These are phyloP conservation scores for Colletotrichum tamarilloi DNA, from an alignment of 2,329 filamentous ascomycete genomes.

Conservation along the genomic window DNA sequence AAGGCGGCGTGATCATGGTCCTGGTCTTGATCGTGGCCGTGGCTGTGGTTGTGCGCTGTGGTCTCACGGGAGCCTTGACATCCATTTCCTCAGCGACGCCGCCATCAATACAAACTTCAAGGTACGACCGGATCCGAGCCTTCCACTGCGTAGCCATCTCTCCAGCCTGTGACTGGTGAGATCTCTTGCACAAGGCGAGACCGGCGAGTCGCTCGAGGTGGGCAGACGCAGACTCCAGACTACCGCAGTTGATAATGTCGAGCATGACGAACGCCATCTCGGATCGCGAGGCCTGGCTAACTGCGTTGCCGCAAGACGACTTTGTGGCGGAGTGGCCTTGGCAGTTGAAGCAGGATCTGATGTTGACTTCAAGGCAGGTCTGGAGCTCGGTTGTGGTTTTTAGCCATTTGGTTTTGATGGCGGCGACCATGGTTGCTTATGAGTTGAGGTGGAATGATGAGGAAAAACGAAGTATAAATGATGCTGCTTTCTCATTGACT, in stretches of 20 bases:
- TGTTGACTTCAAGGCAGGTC: not conserved
- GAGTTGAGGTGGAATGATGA: not conserved
- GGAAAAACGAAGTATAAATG: no score
- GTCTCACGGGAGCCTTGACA: not conserved
- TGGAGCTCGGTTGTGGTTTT: constrained; percentile 3
- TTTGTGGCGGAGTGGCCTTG: constrained; percentile 11
- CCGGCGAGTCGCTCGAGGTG: constrained; percentile 12
- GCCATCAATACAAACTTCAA: not conserved
- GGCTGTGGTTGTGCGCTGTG: no score
- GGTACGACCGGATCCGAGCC: not conserved
- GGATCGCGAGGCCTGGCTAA: constrained; percentile 4
- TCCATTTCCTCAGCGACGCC: not conserved
- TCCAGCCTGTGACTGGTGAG: not conserved
- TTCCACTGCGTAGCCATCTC: constrained; percentile 12
- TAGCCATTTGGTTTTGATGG: not conserved
- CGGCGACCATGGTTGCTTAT: not conserved
- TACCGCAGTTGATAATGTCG: not conserved
- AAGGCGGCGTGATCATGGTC: no score
- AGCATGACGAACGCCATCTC: not conserved
- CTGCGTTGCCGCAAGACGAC: not conserved
- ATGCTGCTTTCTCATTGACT: not conserved
- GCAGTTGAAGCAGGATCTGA: constrained; percentile 1
- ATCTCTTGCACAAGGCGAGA: constrained; percentile 15
- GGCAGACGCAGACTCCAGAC: not conserved
- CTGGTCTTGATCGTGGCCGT: no score